Percentiles rank a stretch among this genome's conserved stretches.
These are phyloP conservation scores for Fusarium sp. DNA, from an alignment of 2,329 filamentous ascomycete genomes.

Conservation along the genomic window DNA sequence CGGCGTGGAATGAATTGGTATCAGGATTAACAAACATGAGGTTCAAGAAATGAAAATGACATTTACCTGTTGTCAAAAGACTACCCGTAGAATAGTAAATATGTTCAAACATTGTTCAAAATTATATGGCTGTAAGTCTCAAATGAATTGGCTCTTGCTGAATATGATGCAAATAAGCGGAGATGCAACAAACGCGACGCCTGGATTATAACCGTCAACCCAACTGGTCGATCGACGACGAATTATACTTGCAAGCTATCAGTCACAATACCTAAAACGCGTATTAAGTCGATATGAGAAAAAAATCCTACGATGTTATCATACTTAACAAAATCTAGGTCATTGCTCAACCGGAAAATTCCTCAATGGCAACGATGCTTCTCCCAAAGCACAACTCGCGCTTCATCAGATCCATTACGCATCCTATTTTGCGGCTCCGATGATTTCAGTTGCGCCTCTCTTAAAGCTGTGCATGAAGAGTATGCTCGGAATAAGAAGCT, in stretches of 20 bases:
- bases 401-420: slow-evolving; percentile 71
- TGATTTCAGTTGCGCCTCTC: slow-evolving; percentile 83
- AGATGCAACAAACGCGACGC: slow-evolving; percentile 53
- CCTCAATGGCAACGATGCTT: slow-evolving; percentile 30
- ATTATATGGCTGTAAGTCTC: background rate
- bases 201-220: background rate
- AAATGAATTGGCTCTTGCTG: background rate
- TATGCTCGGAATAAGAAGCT: slow-evolving; percentile 63
- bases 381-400: slow-evolving; percentile 32
- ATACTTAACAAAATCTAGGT: slow-evolving; percentile 14
- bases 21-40: background rate
- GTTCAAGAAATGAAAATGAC: background rate
- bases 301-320: slow-evolving; percentile 36
- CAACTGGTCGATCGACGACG: background rate
- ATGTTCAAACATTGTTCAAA: background rate
- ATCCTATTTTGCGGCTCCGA: slow-evolving; percentile 97
- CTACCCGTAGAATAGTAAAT: background rate
- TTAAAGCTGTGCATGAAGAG: slow-evolving; percentile 76
- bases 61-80: background rate
- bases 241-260: background rate
- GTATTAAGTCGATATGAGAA: background rate
- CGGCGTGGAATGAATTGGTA: background rate
- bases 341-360: slow-evolving; percentile 19
- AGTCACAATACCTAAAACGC: background rate
- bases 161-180: slow-evolving; percentile 51